Percentiles rank a stretch among this genome's conserved stretches.
Conservation (phyloP, 169 alveolate genomes). For the Eimeria acervulina region DNA sequence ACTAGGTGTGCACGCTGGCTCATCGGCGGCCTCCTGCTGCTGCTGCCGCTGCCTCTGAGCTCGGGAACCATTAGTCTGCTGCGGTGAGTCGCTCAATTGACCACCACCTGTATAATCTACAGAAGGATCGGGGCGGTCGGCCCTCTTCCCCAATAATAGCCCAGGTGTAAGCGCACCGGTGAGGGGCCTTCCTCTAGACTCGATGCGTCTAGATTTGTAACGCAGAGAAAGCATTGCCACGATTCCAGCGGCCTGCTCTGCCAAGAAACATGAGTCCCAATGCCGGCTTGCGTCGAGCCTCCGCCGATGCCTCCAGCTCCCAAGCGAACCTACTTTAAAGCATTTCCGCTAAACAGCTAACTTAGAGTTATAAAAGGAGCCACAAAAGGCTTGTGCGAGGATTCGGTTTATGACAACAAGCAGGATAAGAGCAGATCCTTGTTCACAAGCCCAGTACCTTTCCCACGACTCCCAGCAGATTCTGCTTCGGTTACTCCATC, state of each 20-base stretch:
- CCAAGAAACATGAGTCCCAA: not conserved
- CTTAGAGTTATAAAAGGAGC: not conserved
- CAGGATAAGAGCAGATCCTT: not conserved
- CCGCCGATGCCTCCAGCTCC: not conserved
- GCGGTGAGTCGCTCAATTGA: not conserved
- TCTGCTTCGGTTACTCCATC: not conserved
- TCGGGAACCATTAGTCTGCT: not conserved
- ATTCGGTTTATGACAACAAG: not conserved
- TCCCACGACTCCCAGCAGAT: not conserved
- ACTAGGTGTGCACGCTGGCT: not conserved
- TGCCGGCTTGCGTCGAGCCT: not conserved
- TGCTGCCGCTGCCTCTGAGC: not conserved
- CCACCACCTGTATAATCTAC: not conserved
- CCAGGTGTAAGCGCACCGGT: not conserved
- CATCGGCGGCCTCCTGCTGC: not conserved
- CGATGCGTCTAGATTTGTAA: slow-evolving; percentile 26
- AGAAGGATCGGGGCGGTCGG: not conserved
- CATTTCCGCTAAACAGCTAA: not conserved
- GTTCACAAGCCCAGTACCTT: not conserved
- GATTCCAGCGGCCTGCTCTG: not conserved
- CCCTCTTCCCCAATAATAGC: not conserved
- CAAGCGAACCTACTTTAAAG: not conserved
- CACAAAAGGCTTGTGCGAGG: not conserved
- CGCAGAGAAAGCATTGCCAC: slow-evolving; percentile 60
- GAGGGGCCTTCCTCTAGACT: not conserved